Conservation (phyloP, 2,329 filamentous ascomycete genomes). For the Cladosporium colombiae region DNA sequence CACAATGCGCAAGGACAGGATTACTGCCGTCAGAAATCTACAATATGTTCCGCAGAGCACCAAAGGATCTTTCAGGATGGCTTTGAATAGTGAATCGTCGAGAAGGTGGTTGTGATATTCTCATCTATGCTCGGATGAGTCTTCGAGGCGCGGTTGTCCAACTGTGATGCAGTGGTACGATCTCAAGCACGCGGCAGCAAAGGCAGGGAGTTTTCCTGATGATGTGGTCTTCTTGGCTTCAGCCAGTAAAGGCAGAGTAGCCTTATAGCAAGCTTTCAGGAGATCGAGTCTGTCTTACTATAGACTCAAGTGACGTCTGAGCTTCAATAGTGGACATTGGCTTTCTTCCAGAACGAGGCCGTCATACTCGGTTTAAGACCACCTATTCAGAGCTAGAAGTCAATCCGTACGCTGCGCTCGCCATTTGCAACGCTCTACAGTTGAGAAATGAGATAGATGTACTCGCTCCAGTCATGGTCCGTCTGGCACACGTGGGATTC, state of each 20-base stretch:
- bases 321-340: background rate
- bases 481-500: background rate
- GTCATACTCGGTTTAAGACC: background rate
- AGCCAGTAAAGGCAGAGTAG: background rate
- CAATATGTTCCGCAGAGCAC: background rate
- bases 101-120: background rate
- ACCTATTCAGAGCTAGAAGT: background rate
- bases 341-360: background rate
- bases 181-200: background rate
- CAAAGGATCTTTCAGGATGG: background rate
- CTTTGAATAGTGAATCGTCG: background rate
- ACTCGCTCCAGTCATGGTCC: background rate
- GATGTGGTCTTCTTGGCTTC: background rate
- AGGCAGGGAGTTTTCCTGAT: background rate
- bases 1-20: background rate
- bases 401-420: background rate
- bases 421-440: background rate
- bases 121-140: background rate
- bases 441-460: background rate
- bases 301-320: background rate
- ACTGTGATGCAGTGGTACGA: background rate
- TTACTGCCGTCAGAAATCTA: background rate
- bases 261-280: background rate
- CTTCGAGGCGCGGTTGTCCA: background rate
- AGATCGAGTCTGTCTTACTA: background rate